Conservation (phyloP, 768 basidiomycete species). For the Crepidotus variabilis region DNA sequence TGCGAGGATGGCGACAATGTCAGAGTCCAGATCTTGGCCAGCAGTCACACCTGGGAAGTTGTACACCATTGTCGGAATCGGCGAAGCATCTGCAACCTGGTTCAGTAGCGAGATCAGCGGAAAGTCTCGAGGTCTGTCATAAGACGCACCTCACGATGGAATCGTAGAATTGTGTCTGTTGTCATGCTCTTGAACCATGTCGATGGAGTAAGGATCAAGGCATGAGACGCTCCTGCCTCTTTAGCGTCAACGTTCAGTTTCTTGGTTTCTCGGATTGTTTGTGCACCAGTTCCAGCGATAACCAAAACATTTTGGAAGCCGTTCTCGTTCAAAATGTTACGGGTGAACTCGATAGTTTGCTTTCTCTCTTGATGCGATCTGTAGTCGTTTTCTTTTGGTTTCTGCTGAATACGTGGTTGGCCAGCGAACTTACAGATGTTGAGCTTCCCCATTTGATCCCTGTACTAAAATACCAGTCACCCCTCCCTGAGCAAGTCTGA, state of each 20-base stretch:
- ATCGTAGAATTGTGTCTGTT: conserved; percentile 55
- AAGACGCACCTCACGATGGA: conserved; percentile 54
- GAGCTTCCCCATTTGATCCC: conserved; percentile 75
- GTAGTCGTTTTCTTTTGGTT: background rate
- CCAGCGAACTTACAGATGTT: conserved; percentile 44
- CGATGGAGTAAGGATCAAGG: conserved; percentile 71
- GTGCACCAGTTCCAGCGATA: conserved; percentile 83
- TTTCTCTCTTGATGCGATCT: conserved; percentile 68
- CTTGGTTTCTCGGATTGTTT: conserved; percentile 72
- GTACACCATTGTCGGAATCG: conserved; percentile 76
- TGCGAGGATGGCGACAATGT: conserved; percentile 64
- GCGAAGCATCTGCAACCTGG: conserved; percentile 64
- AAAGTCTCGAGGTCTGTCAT: background rate
- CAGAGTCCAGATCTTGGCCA: conserved; percentile 82
- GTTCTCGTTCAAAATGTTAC: conserved; percentile 68
- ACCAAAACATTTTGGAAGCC: conserved; percentile 66
- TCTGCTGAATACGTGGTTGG: background rate
- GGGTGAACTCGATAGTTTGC: conserved; percentile 56
- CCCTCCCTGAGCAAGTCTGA: conserved; percentile 74
- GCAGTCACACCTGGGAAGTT: conserved; percentile 83
- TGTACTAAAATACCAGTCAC: conserved; percentile 71
- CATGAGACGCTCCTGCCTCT: conserved; percentile 79
- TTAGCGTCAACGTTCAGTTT: conserved; percentile 68
- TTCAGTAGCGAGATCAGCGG: background rate
- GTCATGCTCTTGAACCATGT: conserved; percentile 69